Conservation (phyloP, 371 early-diverging fungal species). For the Lichtheimia ramosa region DNA sequence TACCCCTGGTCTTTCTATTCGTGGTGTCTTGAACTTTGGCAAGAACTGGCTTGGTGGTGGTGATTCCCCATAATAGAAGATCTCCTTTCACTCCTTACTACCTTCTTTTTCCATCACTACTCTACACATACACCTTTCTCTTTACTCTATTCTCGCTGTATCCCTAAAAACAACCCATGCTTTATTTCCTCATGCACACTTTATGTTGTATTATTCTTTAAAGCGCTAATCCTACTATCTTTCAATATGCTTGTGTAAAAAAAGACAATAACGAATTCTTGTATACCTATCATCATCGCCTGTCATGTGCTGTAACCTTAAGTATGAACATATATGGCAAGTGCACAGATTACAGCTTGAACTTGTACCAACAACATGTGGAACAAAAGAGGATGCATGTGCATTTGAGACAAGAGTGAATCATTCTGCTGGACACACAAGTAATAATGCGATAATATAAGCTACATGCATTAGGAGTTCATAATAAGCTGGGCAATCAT, state of each 20-base stretch:
- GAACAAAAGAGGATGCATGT: too few species aligned
- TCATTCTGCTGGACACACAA: too few species aligned
- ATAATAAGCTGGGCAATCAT: too few species aligned
- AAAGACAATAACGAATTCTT: too few species aligned
- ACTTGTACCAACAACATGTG: too few species aligned
- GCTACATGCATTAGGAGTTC: too few species aligned
- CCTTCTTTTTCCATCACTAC: background rate
- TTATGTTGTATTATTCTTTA: constrained; percentile 3
- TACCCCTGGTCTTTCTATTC: constrained; percentile 16
- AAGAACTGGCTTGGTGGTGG: constrained; percentile 24
- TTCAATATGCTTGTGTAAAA: background rate
- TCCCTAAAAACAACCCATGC: background rate
- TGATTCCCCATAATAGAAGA: background rate
- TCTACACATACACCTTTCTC: background rate
- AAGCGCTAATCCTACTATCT: background rate
- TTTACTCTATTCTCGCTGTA: background rate
- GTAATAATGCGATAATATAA: too few species aligned
- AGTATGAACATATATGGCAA: too few species aligned
- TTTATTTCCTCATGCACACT: background rate
- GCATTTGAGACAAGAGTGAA: too few species aligned
- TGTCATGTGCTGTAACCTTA: too few species aligned
- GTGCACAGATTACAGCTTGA: too few species aligned
- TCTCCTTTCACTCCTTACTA: background rate
- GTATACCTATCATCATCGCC: too few species aligned
- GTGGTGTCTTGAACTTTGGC: constrained; percentile 26